phyloP scores from a whole-genome alignment of 345 rosid species.

The Aquilaria sinensis region DNA sequence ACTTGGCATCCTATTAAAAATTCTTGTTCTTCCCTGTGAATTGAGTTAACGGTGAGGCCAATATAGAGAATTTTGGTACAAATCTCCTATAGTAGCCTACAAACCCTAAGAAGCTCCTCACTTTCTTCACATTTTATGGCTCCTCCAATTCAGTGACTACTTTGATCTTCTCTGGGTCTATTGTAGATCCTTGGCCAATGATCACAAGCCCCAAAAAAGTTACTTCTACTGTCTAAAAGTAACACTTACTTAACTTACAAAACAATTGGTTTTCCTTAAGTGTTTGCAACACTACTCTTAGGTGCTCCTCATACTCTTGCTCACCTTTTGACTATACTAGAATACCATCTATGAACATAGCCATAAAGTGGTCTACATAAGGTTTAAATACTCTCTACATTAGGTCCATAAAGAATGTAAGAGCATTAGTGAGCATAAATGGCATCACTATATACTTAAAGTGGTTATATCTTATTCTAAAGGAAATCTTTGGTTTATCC shows the following conservation, averaged over 20 bases:
- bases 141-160: not conserved
- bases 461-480: too few relatives aligned
- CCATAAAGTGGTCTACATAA: not conserved
- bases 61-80: not conserved
- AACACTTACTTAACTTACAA: not conserved
- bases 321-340: not conserved
- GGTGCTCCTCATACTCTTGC: not conserved
- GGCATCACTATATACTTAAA: not conserved
- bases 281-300: not conserved
- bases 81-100: not conserved
- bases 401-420: too few relatives aligned
- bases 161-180: not conserved
- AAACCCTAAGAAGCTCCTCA: not conserved
- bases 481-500: too few relatives aligned
- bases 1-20: not conserved
- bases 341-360: not conserved
- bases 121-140: not conserved
- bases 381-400: not conserved
- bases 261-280: not conserved
- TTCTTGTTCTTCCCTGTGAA: not conserved
- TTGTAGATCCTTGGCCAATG: not conserved
- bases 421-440: constrained; percentile 6
- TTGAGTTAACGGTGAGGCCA: not conserved
- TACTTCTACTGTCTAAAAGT: not conserved
- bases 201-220: not conserved